Percentiles rank a stretch among this genome's conserved stretches.
These are phyloP conservation scores for Grammothele lineata DNA, from an alignment of 768 basidiomycete species.

Conservation along the genomic window DNA sequence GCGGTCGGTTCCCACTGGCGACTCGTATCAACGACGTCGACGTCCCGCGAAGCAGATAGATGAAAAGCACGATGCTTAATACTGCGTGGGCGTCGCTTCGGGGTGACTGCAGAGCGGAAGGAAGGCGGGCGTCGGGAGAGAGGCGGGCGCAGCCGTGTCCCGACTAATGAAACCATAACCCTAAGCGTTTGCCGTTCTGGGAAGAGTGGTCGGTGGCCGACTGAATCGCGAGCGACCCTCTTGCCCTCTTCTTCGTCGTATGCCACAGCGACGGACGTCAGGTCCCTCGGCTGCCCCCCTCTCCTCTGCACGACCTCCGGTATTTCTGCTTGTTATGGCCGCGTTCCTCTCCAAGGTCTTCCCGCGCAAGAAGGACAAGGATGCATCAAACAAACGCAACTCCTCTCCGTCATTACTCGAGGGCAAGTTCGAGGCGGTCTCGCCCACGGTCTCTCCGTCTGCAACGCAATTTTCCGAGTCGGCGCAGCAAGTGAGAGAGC, in stretches of 20 bases:
- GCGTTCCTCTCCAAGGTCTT: conserved; percentile 78
- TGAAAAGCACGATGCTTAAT: no score
- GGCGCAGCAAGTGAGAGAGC: conserved; percentile 30
- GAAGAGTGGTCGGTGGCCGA: background rate
- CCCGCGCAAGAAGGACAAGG: conserved; percentile 66
- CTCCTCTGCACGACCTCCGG: no score
- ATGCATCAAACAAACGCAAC: conserved; percentile 29
- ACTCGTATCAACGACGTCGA: no score
- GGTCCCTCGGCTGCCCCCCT: conserved; percentile 7
- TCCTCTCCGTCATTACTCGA: conserved; percentile 53
- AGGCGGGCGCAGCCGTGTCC: no score
- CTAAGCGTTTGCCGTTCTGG: no score
- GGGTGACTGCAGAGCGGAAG: no score
- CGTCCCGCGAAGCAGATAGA: no score
- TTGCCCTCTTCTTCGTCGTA: conserved; percentile 4
- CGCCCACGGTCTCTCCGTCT: conserved; percentile 39
- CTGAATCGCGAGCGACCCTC: background rate
- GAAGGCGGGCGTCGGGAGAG: no score
- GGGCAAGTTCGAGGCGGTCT: conserved; percentile 72
- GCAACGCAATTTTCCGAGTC: conserved; percentile 22
- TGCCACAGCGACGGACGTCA: conserved; percentile 13
- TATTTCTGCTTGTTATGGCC: conserved; percentile 34
- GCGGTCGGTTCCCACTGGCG: no score
- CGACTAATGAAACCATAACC: no score
- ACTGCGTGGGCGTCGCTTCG: no score